Evolutionary conservation across 805 yeast genomes (phyloP).

Genomic region (Priceomyces castillae): DNA sequence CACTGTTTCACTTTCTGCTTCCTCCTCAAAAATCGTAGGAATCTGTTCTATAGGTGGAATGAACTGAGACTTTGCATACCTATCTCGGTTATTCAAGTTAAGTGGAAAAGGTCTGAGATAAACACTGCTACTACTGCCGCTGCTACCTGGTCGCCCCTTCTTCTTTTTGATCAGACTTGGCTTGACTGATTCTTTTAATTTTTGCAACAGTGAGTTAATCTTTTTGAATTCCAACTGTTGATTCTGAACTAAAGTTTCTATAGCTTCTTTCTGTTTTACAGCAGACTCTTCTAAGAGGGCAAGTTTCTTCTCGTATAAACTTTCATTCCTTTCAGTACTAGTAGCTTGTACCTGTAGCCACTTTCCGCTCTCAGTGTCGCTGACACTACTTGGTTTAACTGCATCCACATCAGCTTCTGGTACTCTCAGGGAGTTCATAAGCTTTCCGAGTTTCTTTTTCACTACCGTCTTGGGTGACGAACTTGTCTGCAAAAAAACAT

Average conservation of each 20-base stretch:
- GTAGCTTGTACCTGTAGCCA: not conserved
- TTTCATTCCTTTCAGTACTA: not conserved
- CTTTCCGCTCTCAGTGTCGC: not conserved
- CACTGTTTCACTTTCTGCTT: constrained; percentile 3
- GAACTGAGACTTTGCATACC: not conserved
- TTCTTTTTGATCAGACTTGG: not conserved
- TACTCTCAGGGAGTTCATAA: not conserved
- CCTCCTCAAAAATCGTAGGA: constrained; percentile 11
- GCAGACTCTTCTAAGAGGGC: constrained; percentile 8
- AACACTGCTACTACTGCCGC: not conserved
- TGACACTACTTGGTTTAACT: not conserved
- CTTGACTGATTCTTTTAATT: constrained; percentile 8
- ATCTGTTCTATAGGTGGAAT: constrained; percentile 4
- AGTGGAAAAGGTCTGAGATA: constrained; percentile 20
- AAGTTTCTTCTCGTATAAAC: constrained; percentile 1
- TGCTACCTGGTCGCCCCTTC: not conserved
- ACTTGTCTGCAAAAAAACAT: constrained; percentile 6
- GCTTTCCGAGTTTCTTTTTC: not conserved
- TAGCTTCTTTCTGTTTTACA: constrained; percentile 8
- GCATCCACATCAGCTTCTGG: not conserved
- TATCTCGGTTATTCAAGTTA: constrained; percentile 8
- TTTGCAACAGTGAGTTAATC: constrained; percentile 8
- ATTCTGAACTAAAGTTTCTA: constrained; percentile 9
- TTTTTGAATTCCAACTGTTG: constrained; percentile 11
- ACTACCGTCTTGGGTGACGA: not conserved